Evolutionary conservation across 2,329 filamentous ascomycete genomes (phyloP), one percentile per base, ranked within the genome.

Genomic region (Curvularia spicifera): DNA sequence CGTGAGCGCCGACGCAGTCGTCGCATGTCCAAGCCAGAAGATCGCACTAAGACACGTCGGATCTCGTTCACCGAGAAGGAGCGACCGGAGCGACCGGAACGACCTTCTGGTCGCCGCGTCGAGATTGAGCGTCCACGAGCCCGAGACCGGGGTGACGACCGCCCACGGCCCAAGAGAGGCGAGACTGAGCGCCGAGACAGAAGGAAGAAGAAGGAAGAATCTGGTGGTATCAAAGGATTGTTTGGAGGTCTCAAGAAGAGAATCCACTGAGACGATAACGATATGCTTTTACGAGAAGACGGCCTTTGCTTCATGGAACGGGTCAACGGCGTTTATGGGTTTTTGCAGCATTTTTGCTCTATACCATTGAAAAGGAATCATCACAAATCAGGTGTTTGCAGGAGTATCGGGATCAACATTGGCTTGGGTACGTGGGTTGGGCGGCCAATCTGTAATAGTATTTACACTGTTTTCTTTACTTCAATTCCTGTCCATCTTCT

Each of bases 211-310:
- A 75, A 69, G 55, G 68, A 73, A 33, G 69, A 73, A 24, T 60
- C 67, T 15, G 64, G 69, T 5, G 68, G 69, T 5, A 51, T 76
- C 4, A 76, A 72, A 54, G 64, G 71, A 0, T 51, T 75, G 13
- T 68, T 75, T 53, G 71, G 72, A n/a, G 68, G 72, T 0, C 64
- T 75, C 26, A 72, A 71, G 67, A 73, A 66, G 61, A 66, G 68
- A 28, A 66, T 72, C 48, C 39, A 53, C 42, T 51, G 50, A 24
- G 52, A 31, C 13, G 35, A 37, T 10, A 31, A 43, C 24, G 35
- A 13, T 45, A 37, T 18, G 15, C 4, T n/a, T 37, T 37, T 37
- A 37, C 15, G 35, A 37, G 35, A 37, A 37, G 5, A 37, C 6
- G 15, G n/a, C 35, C 13, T 37, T 37, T 5, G 35, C 26, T 44